Conservation (phyloP, 495 filamentous ascomycete species). For the Penicillium lagena region DNA sequence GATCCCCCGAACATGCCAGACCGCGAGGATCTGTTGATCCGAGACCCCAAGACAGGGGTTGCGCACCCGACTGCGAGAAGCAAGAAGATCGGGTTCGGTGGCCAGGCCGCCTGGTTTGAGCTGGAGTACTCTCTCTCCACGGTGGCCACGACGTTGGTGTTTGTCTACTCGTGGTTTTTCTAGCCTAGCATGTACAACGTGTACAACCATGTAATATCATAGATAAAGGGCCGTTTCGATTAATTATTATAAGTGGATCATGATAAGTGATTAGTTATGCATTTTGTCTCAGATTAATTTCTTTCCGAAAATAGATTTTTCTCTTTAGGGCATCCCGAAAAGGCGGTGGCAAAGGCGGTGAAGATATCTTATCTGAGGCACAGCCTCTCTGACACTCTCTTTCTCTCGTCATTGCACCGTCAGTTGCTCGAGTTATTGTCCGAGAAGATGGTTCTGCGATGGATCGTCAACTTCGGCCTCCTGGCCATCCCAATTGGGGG, state of each 20-base stretch:
- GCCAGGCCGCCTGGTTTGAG: constrained; percentile 38
- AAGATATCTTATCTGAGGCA: too few relatives aligned
- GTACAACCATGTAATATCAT: too few relatives aligned
- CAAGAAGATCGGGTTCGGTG: constrained; percentile 37
- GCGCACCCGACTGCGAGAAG: constrained; percentile 33
- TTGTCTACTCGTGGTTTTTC: constrained; percentile 35
- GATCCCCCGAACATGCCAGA: constrained; percentile 36
- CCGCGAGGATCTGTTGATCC: constrained; percentile 33
- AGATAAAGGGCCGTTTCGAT: too few relatives aligned
- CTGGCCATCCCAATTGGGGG: constrained; percentile 33
- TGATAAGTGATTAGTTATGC: too few relatives aligned
- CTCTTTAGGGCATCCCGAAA: too few relatives aligned
- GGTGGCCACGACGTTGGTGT: constrained; percentile 28
- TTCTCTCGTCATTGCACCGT: neutral
- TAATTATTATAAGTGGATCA: too few relatives aligned
- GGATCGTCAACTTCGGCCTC: constrained; percentile 30
- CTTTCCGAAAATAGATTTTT: too few relatives aligned
- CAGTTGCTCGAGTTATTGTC: too few relatives aligned
- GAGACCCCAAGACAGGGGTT: constrained; percentile 40
- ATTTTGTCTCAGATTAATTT: too few relatives aligned
- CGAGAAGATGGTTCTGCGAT: constrained; percentile 15
- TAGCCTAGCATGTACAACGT: neutral
- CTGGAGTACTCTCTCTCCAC: constrained; percentile 34
- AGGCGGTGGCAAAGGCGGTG: too few relatives aligned
- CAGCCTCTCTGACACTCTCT: neutral